phyloP scores from a whole-genome alignment of 495 filamentous ascomycete species.

The Podospora tetraspora region DNA sequence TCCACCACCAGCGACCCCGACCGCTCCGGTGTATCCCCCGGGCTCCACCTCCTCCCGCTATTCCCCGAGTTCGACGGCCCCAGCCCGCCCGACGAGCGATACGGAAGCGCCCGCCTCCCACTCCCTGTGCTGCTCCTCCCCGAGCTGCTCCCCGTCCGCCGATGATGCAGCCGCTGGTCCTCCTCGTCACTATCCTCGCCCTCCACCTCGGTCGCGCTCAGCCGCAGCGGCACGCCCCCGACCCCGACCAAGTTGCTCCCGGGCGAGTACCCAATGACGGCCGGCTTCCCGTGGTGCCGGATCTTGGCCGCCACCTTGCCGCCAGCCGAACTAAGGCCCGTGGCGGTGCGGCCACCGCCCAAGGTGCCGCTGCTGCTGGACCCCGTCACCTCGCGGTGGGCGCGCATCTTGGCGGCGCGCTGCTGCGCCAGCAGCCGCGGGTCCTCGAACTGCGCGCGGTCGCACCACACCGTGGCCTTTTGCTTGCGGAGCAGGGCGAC shows the following conservation, averaged over 20 bases:
- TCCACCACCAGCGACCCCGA: constrained; percentile 41
- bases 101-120: constrained; percentile 53
- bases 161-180: constrained; percentile 59
- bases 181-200: constrained; percentile 76
- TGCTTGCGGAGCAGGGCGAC: constrained; percentile 92
- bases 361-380: constrained; percentile 20
- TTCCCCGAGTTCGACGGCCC: constrained; percentile 29
- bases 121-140: constrained; percentile 78
- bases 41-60: constrained; percentile 55
- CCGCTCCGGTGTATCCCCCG: constrained; percentile 60
- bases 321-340: constrained; percentile 47
- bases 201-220: constrained; percentile 92
- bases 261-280: constrained; percentile 64
- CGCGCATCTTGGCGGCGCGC: constrained; percentile 74
- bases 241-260: constrained; percentile 63
- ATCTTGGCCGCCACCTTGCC: constrained; percentile 67
- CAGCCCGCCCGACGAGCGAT: constrained; percentile 45
- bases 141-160: constrained; percentile 68
- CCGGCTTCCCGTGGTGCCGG: constrained; percentile 69
- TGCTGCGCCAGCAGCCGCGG: constrained; percentile 74
- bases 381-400: constrained; percentile 68
- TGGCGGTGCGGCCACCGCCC: constrained; percentile 52
- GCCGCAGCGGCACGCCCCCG: constrained; percentile 76
- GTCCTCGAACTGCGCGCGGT: constrained; percentile 89
- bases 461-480: constrained; percentile 98